Evolutionary conservation across 2,329 filamentous ascomycete genomes (phyloP).

Genomic region (Penicillium palitans): DNA sequence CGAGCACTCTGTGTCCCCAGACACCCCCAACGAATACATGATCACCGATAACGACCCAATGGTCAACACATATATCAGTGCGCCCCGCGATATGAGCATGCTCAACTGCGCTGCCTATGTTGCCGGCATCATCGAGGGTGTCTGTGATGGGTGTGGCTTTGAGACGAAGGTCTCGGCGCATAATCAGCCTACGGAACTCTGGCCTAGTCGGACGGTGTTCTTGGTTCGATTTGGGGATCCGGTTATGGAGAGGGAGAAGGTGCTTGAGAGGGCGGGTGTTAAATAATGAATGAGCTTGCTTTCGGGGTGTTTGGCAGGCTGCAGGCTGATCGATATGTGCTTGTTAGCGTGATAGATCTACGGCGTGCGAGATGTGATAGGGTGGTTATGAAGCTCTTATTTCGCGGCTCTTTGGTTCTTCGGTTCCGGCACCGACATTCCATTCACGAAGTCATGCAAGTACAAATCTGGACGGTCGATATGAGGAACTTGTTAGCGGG

Average conservation of each 20-base stretch:
- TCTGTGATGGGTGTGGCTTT: constrained; percentile 91
- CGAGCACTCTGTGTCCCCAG: constrained; percentile 79
- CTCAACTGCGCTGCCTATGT: constrained; percentile 96
- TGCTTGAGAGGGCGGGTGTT: constrained; percentile 63
- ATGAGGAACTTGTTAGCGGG: neutral
- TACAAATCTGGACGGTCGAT: neutral
- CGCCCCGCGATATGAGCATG: constrained; percentile 93
- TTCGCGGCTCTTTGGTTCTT: neutral
- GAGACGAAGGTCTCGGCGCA: constrained; percentile 88
- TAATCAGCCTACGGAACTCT: constrained; percentile 73
- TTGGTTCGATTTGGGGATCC: constrained; percentile 88
- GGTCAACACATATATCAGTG: constrained; percentile 89
- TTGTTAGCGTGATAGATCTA: neutral
- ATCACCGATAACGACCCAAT: constrained; percentile 97
- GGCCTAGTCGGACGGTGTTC: constrained; percentile 95
- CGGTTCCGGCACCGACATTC: neutral
- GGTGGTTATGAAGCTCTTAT: neutral
- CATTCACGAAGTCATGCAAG: constrained; percentile 13
- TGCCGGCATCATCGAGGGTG: constrained; percentile 90
- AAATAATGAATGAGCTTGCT: constrained; percentile 34
- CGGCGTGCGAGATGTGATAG: neutral
- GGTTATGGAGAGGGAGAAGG: constrained; percentile 87
- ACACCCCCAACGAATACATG: constrained; percentile 95
- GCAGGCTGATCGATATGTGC: neutral
- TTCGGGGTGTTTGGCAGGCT: neutral